Evolutionary conservation across 805 yeast species (phyloP).

Genomic region (Huiozyma sinensis): DNA sequence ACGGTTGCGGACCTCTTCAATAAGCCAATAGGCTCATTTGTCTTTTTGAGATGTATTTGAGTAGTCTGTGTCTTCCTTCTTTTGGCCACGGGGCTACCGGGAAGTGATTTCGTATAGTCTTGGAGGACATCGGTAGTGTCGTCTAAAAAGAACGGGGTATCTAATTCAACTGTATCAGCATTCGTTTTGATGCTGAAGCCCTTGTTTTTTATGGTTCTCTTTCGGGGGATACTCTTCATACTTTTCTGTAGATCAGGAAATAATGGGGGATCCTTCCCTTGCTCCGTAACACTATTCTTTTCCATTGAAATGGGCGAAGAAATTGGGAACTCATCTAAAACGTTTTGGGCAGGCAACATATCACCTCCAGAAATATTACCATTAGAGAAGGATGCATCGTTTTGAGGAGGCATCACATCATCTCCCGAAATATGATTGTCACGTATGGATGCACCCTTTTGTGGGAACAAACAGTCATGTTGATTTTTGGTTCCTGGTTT

Average conservation of each 20-base stretch:
- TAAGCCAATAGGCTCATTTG: background rate
- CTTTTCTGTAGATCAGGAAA: too few relatives aligned
- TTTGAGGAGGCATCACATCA: background rate
- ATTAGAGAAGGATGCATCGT: background rate
- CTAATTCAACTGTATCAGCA: slow-evolving; percentile 7
- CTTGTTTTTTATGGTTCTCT: too few relatives aligned
- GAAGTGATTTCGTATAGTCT: too few relatives aligned
- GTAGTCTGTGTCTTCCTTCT: background rate
- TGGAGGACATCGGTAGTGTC: slow-evolving; percentile 2
- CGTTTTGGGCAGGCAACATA: background rate
- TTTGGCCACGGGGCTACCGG: background rate
- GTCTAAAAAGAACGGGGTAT: slow-evolving; percentile 8
- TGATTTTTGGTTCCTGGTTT: too few relatives aligned
- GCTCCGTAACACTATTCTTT: background rate
- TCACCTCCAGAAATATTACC: background rate
- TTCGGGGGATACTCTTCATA: too few relatives aligned
- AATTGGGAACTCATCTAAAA: background rate
- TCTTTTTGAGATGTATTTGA: background rate
- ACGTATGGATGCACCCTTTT: background rate
- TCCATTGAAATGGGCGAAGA: background rate
- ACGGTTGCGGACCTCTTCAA: slow-evolving; percentile 3
- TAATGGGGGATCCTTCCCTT: background rate
- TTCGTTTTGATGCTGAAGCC: too few relatives aligned
- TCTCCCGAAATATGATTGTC: background rate
- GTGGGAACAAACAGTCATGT: too few relatives aligned